Base-by-base conservation (phyloP, 257 asterid genomes). In the Nicotiana sylvestris region DNA sequence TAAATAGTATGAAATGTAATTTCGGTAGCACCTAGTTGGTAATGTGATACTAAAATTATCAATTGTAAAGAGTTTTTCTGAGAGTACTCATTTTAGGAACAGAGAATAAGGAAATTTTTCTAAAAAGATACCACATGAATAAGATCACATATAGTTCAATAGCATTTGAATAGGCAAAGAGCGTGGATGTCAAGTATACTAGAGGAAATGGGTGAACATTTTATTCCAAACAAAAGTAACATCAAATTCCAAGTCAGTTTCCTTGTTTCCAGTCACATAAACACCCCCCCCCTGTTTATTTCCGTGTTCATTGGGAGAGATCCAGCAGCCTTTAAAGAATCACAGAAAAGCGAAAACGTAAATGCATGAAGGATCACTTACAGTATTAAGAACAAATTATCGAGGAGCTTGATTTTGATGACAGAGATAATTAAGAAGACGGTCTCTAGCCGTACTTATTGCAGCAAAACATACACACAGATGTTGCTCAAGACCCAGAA, bases 401-500 rank as follows among this genome's bases (percentile, higher is more conserved):
- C 25, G 68, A 4, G 88, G 65, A 27, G 29, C 25, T 30, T 83
- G 80, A 83, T 35, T 67, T 53, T 80, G 82, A 68, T 83, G 90
- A 80, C 67, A 78, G 58, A 55, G 84, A 58, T 89, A 92, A 46
- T 87, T 82, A 51, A 93, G 92, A 30, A 95, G 95, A 77, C 89
- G 88, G 1, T 89, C 76, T 53, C 98, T 86, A 4, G 98, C 92
- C 43, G 95, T 89, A 81, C 92, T 95, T 62, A 92, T 91, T 4
- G 97, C 95, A 68, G 91, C 90, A 84, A 92, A 91, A 83, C 97
- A 92, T 53, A 93, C 87, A 83, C 93, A 90, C 74, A 95, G 81
- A 85, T 95, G 98, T 83, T 93, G 97, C 81, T 93, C 94, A 66
- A 95, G 97, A 85, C 91, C 94, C 70, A 55, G 83, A 18, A 95